Conservation (phyloP, 2,329 filamentous ascomycete species). For the Cordyceps tenuipes region DNA sequence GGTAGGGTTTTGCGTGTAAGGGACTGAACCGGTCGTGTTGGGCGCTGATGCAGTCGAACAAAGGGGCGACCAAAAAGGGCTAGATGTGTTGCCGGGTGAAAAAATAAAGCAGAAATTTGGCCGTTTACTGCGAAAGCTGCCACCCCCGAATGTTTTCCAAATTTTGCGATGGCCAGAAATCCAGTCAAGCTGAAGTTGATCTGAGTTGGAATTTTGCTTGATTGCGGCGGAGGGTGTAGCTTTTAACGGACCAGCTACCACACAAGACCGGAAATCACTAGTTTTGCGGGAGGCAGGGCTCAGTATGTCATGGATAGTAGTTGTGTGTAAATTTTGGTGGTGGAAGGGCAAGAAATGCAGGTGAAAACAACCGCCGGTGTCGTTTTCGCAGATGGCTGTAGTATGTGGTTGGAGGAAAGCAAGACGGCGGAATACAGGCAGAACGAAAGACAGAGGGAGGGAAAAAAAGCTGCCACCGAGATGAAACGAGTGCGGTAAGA, state of each 20-base stretch:
- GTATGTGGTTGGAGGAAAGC: background rate
- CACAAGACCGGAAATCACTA: background rate
- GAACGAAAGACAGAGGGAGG: background rate
- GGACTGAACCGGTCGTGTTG: background rate
- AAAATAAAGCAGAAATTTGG: background rate
- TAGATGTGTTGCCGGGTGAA: too few relatives aligned
- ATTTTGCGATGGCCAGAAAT: background rate
- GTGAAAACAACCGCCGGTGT: background rate
- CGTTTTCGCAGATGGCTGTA: background rate
- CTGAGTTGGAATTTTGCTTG: background rate
- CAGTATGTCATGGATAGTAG: background rate
- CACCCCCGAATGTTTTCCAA: background rate
- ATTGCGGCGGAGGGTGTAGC: background rate
- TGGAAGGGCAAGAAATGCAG: background rate
- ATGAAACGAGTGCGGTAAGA: background rate
- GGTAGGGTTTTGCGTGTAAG: background rate
- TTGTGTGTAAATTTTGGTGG: background rate
- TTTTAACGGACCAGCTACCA: background rate
- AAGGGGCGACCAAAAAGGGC: background rate
- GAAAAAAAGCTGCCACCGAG: background rate
- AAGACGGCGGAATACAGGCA: background rate
- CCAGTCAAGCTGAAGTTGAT: too few relatives aligned
- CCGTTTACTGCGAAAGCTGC: background rate
- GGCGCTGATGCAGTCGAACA: background rate
- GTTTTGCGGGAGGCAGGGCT: background rate